phyloP scores from a whole-genome alignment of 1,139 yeast genomes.

The Saccharomyces hybrid region DNA sequence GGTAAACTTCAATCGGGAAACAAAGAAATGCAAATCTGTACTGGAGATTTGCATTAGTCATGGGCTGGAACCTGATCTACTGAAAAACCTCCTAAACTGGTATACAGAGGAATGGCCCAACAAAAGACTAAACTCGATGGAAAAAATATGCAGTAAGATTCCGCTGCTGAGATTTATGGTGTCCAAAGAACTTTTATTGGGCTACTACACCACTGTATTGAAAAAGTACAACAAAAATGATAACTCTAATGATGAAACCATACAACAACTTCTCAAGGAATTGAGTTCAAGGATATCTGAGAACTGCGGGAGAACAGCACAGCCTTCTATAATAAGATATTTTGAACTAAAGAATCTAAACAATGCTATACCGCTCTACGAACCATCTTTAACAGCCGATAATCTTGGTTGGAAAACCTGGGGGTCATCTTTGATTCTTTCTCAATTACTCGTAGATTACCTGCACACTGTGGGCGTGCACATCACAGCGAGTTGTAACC shows the following conservation, averaged over 20 bases:
- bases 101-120: constrained; percentile 35
- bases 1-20: constrained; percentile 42
- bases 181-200: constrained; percentile 33
- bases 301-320: constrained; percentile 81
- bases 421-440: constrained; percentile 80
- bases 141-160: constrained; percentile 28
- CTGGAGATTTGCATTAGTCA: constrained; percentile 3
- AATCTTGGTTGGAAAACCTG: constrained; percentile 89
- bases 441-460: constrained; percentile 38
- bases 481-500: constrained; percentile 45
- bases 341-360: constrained; percentile 36
- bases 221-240: constrained; percentile 37
- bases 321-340: constrained; percentile 58
- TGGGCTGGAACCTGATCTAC: constrained; percentile 5
- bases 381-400: constrained; percentile 83
- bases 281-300: constrained; percentile 69
- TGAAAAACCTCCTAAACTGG: constrained; percentile 38
- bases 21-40: not conserved
- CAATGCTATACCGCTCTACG: constrained; percentile 45
- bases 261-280: constrained; percentile 36
- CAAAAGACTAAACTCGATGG: constrained; percentile 29
- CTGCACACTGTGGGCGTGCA: constrained; percentile 2
- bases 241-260: constrained; percentile 35
- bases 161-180: constrained; percentile 16
- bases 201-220: constrained; percentile 62